Evolutionary conservation across 805 yeast genomes (phyloP).

Genomic region (Kodamaea fukazawae): DNA sequence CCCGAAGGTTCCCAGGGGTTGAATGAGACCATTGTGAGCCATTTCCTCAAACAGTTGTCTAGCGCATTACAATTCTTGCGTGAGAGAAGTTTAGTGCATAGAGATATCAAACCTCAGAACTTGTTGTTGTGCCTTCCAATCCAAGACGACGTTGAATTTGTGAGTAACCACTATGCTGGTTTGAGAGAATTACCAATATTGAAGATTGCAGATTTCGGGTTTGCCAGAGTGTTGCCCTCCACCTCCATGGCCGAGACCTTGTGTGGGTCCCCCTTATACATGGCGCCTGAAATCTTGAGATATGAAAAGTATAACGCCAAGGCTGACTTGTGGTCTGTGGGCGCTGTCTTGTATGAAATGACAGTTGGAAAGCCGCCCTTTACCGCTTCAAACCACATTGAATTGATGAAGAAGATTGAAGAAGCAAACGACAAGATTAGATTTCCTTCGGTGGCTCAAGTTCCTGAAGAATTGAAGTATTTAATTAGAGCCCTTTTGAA

Average conservation of each 20-base stretch:
- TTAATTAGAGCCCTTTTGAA: slow-evolving; percentile 75
- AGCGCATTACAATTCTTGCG: slow-evolving; percentile 82
- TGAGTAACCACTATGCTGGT: slow-evolving; percentile 62
- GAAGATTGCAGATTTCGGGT: slow-evolving; percentile 96
- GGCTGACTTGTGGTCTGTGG: slow-evolving; percentile 98
- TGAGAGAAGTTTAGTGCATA: slow-evolving; percentile 80
- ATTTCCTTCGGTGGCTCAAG: slow-evolving; percentile 68
- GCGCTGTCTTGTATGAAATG: slow-evolving; percentile 95
- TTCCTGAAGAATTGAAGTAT: slow-evolving; percentile 61
- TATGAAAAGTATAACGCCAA: slow-evolving; percentile 96
- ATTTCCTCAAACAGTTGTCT: slow-evolving; percentile 82
- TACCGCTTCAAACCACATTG: slow-evolving; percentile 89
- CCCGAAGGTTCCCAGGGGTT: slow-evolving; percentile 77
- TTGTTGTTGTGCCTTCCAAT: slow-evolving; percentile 78
- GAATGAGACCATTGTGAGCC: slow-evolving; percentile 72
- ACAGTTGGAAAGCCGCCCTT: slow-evolving; percentile 96
- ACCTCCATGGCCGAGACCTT: slow-evolving; percentile 94
- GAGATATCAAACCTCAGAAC: slow-evolving; percentile 96
- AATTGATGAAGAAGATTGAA: slow-evolving; percentile 81
- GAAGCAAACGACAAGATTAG: slow-evolving; percentile 71
- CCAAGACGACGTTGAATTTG: slow-evolving; percentile 59
- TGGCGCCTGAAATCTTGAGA: slow-evolving; percentile 96
- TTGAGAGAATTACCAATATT: slow-evolving; percentile 85
- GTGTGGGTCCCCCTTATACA: slow-evolving; percentile 95
- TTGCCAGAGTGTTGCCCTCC: slow-evolving; percentile 90